Evolutionary conservation across 495 filamentous ascomycete species (phyloP).

Genomic region (Cercophora scortea): DNA sequence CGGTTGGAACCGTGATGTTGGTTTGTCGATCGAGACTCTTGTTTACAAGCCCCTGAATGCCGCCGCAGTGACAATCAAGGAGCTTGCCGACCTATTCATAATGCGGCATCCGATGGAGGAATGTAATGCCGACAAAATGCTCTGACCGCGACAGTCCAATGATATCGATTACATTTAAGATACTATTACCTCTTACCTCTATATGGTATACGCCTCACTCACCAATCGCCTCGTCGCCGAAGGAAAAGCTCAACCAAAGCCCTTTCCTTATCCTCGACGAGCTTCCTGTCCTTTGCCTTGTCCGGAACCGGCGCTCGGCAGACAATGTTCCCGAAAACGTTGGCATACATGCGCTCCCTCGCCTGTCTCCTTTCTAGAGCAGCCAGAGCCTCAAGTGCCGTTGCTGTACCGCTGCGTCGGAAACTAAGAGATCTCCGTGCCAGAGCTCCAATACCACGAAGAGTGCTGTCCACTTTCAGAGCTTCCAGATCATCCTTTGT

Average conservation of each 20-base stretch:
- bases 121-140: too few relatives aligned
- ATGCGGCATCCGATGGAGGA: too few relatives aligned
- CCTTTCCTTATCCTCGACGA: slow-evolving; percentile 36
- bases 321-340: slow-evolving; percentile 39
- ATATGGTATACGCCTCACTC: background rate
- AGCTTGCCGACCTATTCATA: too few relatives aligned
- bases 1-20: too few relatives aligned
- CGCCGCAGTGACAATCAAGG: too few relatives aligned
- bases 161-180: background rate
- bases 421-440: slow-evolving; percentile 33
- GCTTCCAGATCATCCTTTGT: slow-evolving; percentile 26
- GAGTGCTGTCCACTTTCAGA: slow-evolving; percentile 12
- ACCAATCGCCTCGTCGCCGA: slow-evolving; percentile 8
- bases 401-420: slow-evolving; percentile 21
- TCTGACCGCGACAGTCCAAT: background rate
- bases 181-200: background rate
- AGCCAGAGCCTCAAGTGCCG: slow-evolving; percentile 15
- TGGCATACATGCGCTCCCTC: slow-evolving; percentile 37
- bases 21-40: too few relatives aligned
- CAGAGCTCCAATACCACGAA: slow-evolving; percentile 14
- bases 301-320: slow-evolving; percentile 30
- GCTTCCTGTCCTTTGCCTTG: slow-evolving; percentile 39
- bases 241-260: slow-evolving; percentile 35
- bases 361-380: slow-evolving; percentile 32
- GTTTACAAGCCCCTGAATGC: too few relatives aligned